Conservation (phyloP, 1,284 basidiomycete species). For the Trichosporon coremiiforme region DNA sequence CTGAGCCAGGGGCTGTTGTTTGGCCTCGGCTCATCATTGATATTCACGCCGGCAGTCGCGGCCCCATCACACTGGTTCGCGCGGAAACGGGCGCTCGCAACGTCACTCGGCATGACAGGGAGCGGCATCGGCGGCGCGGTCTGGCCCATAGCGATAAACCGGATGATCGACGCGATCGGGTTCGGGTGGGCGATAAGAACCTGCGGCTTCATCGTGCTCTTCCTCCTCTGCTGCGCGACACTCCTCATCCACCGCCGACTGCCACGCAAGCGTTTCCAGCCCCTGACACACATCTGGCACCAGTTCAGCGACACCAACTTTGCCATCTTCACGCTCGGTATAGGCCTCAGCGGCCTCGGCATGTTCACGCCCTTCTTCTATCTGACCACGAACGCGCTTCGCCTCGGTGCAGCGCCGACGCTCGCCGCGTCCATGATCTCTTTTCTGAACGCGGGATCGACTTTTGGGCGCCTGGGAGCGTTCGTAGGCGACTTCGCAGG, state of each 20-base stretch:
- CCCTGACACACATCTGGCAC: constrained; percentile 31
- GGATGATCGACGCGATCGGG: constrained; percentile 25
- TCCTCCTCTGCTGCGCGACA: constrained; percentile 31
- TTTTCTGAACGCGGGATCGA: constrained; percentile 45
- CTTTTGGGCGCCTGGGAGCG: constrained; percentile 35
- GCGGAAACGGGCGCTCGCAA: constrained; percentile 38
- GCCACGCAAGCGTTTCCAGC: constrained; percentile 32
- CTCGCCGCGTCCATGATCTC: constrained; percentile 41
- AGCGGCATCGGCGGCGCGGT: constrained; percentile 52
- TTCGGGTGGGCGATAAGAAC: constrained; percentile 40
- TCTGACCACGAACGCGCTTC: constrained; percentile 40
- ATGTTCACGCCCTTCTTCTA: constrained; percentile 47
- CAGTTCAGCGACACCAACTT: constrained; percentile 36
- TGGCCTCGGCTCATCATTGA: constrained; percentile 52
- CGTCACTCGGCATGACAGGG: constrained; percentile 42
- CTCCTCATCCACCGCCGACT: constrained; percentile 35
- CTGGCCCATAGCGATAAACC: constrained; percentile 25
- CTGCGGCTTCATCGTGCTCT: constrained; percentile 38
- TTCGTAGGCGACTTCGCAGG: constrained; percentile 27
- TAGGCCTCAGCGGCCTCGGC: constrained; percentile 41
- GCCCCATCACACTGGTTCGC: constrained; percentile 62
- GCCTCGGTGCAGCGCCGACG: constrained; percentile 40
- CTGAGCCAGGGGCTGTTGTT: constrained; percentile 37
- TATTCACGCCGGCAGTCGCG: constrained; percentile 61
- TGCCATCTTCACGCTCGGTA: constrained; percentile 35